phyloP scores from a whole-genome alignment of 164 flowering plant species.

The Amborella trichopoda region DNA sequence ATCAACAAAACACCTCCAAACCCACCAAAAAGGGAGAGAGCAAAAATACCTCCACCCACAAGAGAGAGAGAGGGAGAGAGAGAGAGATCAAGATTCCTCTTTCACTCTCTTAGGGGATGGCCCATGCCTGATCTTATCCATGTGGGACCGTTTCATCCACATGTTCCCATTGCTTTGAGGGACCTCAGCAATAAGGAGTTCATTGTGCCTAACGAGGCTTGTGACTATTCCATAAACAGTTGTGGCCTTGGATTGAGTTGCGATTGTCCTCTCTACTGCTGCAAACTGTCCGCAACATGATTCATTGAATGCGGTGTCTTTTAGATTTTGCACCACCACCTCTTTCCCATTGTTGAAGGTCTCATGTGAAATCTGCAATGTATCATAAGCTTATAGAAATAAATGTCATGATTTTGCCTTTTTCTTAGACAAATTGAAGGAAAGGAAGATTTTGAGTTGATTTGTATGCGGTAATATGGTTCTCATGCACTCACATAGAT shows the following conservation, averaged over 20 bases:
- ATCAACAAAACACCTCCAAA: neutral
- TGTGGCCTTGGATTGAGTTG: conserved; percentile 34
- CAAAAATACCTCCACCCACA: too few relatives aligned
- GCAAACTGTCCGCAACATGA: conserved; percentile 45
- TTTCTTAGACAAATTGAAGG: too few relatives aligned
- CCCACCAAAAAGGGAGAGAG: too few relatives aligned
- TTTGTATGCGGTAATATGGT: too few relatives aligned
- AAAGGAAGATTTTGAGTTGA: too few relatives aligned
- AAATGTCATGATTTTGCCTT: too few relatives aligned
- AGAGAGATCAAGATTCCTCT: too few relatives aligned
- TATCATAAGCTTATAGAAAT: too few relatives aligned
- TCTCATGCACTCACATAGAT: too few relatives aligned
- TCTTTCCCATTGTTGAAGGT: conserved; percentile 29
- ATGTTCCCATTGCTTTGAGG: conserved; percentile 18
- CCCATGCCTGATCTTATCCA: conserved; percentile 9
- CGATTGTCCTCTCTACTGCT: conserved; percentile 28
- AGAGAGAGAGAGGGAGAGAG: conserved; percentile 3
- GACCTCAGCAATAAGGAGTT: conserved; percentile 1
- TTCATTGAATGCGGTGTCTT: conserved; percentile 37
- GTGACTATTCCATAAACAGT: conserved; percentile 55
- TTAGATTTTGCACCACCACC: conserved; percentile 30
- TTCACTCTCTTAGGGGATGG: conserved; percentile 24
- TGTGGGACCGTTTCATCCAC: conserved; percentile 24
- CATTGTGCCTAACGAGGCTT: conserved; percentile 23
- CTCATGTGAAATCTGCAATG: conserved; percentile 34